A percentile compares a stretch with the other conserved stretches of the same genome.
phyloP scores from a whole-genome alignment of 768 basidiomycete genomes.

The Neoboletus subvelutipes region DNA sequence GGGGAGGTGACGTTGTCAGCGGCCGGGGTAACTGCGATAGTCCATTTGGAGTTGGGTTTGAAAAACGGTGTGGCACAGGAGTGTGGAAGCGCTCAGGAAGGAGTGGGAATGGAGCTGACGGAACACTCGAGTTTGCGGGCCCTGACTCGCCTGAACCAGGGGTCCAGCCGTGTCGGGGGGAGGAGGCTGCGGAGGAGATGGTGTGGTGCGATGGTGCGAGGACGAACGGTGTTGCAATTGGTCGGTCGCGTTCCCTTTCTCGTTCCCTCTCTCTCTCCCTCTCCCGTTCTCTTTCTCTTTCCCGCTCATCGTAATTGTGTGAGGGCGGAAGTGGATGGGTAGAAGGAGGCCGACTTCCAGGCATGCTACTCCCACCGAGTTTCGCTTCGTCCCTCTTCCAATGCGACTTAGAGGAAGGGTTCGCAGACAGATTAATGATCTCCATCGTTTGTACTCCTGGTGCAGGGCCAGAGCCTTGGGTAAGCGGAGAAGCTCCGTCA shows the following conservation, averaged over 20 bases:
- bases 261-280: slow-evolving; percentile 26
- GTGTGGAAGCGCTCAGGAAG: slow-evolving; percentile 30
- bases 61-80: slow-evolving; percentile 30
- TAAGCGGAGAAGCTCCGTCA: slow-evolving; percentile 31
- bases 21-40: slow-evolving; percentile 21
- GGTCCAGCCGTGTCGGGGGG: slow-evolving; percentile 44
- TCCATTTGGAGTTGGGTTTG: slow-evolving; percentile 26
- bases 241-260: slow-evolving; percentile 46
- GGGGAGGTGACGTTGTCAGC: slow-evolving; percentile 40
- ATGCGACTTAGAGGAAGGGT: slow-evolving; percentile 31
- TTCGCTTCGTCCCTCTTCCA: slow-evolving; percentile 41
- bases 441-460: slow-evolving; percentile 47
- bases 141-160: slow-evolving; percentile 26
- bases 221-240: slow-evolving; percentile 52
- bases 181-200: slow-evolving; percentile 36
- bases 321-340: slow-evolving; percentile 35
- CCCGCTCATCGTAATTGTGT: slow-evolving; percentile 28
- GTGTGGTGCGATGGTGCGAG: slow-evolving; percentile 46
- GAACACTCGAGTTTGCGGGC: slow-evolving; percentile 31
- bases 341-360: slow-evolving; percentile 40
- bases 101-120: slow-evolving; percentile 27
- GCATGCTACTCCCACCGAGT: slow-evolving; percentile 27
- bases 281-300: slow-evolving; percentile 21
- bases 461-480: slow-evolving; percentile 36
- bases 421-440: slow-evolving; percentile 47